Evolutionary conservation across 768 basidiomycete genomes (phyloP).

Genomic region (Mycena rosella): DNA sequence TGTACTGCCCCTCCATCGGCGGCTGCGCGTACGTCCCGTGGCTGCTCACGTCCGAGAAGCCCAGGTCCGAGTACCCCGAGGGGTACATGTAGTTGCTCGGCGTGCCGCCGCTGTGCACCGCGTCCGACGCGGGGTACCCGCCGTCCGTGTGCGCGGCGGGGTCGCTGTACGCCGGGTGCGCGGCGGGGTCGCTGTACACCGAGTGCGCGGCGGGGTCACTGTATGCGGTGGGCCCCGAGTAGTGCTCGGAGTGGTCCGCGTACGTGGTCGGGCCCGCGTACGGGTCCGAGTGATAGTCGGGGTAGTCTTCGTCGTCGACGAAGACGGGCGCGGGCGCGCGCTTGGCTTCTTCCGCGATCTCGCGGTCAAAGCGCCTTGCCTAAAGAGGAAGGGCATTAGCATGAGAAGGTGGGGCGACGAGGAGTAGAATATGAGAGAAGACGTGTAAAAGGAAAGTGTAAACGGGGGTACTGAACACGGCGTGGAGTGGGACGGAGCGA

Average conservation of each 20-base stretch:
- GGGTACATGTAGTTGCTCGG: slow-evolving; percentile 38
- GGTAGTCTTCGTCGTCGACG: slow-evolving; percentile 57
- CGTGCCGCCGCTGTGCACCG: slow-evolving; percentile 15
- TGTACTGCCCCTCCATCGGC: slow-evolving; percentile 46
- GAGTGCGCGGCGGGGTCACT: not conserved
- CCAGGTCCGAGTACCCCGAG: slow-evolving; percentile 41
- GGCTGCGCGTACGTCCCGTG: slow-evolving; percentile 49
- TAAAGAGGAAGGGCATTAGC: slow-evolving; percentile 39
- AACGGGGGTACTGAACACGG: no score
- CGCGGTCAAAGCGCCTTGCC: slow-evolving; percentile 62
- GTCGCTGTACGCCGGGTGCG: slow-evolving; percentile 32
- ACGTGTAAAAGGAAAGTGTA: no score
- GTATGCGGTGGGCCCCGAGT: slow-evolving; percentile 30
- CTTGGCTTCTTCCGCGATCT: slow-evolving; percentile 66
- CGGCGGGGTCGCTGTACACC: no score
- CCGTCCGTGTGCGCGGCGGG: slow-evolving; percentile 10
- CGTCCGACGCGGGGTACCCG: slow-evolving; percentile 6
- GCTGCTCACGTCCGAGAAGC: slow-evolving; percentile 52
- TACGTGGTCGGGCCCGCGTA: no score
- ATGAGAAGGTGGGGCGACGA: no score
- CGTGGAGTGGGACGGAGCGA: no score
- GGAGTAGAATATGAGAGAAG: no score
- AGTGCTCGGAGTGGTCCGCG: not conserved
- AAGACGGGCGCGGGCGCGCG: slow-evolving; percentile 54
- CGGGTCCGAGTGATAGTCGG: no score